A percentile compares a stretch with the other conserved stretches of the same genome.
Conservation (phyloP, 495 filamentous ascomycete species). For the Trichocladium antarcticum region DNA sequence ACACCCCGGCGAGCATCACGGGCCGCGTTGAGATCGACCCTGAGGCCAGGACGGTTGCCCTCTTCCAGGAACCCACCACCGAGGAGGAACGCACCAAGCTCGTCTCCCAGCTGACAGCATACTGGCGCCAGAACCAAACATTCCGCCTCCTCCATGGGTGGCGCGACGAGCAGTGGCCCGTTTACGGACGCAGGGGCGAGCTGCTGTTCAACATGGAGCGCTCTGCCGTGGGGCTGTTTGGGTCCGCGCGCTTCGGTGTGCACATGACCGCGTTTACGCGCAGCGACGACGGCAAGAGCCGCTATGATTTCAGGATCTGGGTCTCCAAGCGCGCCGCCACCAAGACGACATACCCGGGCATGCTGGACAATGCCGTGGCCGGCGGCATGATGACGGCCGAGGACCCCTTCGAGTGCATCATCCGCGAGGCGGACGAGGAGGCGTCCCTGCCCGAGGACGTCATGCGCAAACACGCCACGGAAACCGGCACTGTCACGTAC, state of each 20-base stretch:
- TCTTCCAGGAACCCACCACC: constrained; percentile 16
- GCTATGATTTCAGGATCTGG: constrained; percentile 64
- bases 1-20: constrained; percentile 38
- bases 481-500: constrained; percentile 69
- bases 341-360: constrained; percentile 76
- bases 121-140: constrained; percentile 50
- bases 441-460: constrained; percentile 66
- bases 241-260: constrained; percentile 76
- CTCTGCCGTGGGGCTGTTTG: constrained; percentile 66
- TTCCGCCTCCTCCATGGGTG: constrained; percentile 74
- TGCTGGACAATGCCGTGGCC: constrained; percentile 91
- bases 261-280: constrained; percentile 72
- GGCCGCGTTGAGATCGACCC: constrained; percentile 45
- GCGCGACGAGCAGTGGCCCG: constrained; percentile 78
- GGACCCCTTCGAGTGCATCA: constrained; percentile 60
- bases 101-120: constrained; percentile 47
- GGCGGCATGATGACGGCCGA: constrained; percentile 79
- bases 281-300: constrained; percentile 34
- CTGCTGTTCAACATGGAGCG: constrained; percentile 71
- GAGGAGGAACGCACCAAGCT: constrained; percentile 48
- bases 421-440: constrained; percentile 83
- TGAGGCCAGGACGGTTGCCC: constrained; percentile 14
- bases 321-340: constrained; percentile 60
- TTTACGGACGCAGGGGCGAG: constrained; percentile 55
- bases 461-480: constrained; percentile 46